phyloP scores from a whole-genome alignment of 2,329 filamentous ascomycete genomes.

The Pseudofabraea citricarpa region DNA sequence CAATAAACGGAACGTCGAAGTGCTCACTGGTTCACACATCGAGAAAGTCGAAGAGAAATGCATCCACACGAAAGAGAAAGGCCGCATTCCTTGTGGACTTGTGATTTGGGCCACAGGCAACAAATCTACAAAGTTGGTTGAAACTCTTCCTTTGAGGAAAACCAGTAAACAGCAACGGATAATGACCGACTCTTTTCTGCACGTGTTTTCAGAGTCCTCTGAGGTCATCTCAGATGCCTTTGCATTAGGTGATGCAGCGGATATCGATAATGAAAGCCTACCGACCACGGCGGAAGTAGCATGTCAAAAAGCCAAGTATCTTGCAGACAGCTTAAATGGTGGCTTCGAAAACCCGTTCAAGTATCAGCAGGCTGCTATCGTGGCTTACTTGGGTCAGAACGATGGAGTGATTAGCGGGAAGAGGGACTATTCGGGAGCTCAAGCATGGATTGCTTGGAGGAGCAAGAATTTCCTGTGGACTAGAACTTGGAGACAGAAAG shows the following conservation, averaged over 20 bases:
- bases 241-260: slow-evolving; percentile 27
- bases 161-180: slow-evolving; percentile 14
- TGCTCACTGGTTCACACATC: slow-evolving; percentile 28
- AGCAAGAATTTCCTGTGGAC: slow-evolving; percentile 18
- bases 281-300: slow-evolving; percentile 16
- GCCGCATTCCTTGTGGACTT: slow-evolving; percentile 7
- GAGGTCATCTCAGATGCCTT: slow-evolving; percentile 22
- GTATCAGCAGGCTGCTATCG: slow-evolving; percentile 13
- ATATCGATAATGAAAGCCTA: slow-evolving; percentile 11
- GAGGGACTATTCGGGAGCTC: slow-evolving; percentile 12
- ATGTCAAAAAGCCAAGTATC: slow-evolving; percentile 14
- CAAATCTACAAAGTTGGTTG: slow-evolving; percentile 16
- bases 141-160: slow-evolving; percentile 19
- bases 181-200: slow-evolving; percentile 13
- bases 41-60: slow-evolving; percentile 11
- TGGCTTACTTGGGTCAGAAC: slow-evolving; percentile 15
- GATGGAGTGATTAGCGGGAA: slow-evolving; percentile 16
- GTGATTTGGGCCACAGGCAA: slow-evolving; percentile 18
- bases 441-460: slow-evolving; percentile 18
- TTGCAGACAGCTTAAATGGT: slow-evolving; percentile 5
- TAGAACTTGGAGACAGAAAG: slow-evolving; percentile 15
- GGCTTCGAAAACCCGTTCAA: slow-evolving; percentile 8
- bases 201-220: slow-evolving; percentile 10
- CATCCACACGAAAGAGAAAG: slow-evolving; percentile 12
- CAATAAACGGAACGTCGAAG: slow-evolving; percentile 29